A percentile compares a stretch with the other conserved stretches of the same genome.
Evolutionary conservation across 306 rosid genomes (phyloP).

Genomic region (Alnus rubra): DNA sequence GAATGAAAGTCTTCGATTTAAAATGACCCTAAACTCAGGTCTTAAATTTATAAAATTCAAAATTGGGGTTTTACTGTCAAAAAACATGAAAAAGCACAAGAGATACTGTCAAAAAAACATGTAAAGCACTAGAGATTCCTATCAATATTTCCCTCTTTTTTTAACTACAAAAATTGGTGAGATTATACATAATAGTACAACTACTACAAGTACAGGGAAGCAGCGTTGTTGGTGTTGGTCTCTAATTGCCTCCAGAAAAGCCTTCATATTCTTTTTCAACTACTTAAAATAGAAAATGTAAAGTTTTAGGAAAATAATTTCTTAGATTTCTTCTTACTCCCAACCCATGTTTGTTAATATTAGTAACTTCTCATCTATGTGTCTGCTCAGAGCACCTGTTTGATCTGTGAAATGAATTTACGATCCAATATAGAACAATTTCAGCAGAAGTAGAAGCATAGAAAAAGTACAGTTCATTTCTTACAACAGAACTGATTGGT

Average conservation of each 20-base stretch:
- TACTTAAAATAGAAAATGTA: background rate
- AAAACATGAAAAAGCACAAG: too few relatives aligned
- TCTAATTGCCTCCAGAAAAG: background rate
- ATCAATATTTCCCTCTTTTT: background rate
- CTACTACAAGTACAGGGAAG: constrained; percentile 21
- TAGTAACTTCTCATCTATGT: constrained; percentile 3
- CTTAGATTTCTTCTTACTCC: background rate
- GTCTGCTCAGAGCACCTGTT: constrained; percentile 2
- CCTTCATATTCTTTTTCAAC: background rate
- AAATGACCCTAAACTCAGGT: too few relatives aligned
- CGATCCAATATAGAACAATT: constrained; percentile 14
- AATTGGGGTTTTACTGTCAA: too few relatives aligned
- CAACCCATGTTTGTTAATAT: background rate
- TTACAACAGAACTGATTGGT: constrained; percentile 77
- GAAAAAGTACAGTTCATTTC: constrained; percentile 32
- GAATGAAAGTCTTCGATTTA: too few relatives aligned
- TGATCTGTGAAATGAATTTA: constrained; percentile 1
- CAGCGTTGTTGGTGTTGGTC: background rate
- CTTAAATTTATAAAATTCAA: too few relatives aligned
- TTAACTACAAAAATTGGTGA: background rate
- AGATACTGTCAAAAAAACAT: too few relatives aligned
- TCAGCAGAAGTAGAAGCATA: constrained; percentile 23
- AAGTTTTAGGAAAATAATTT: background rate
- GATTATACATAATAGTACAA: background rate
- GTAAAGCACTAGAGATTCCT: too few relatives aligned